Conservation (phyloP, 1,139 yeast species). For the Pichia sp. region DNA sequence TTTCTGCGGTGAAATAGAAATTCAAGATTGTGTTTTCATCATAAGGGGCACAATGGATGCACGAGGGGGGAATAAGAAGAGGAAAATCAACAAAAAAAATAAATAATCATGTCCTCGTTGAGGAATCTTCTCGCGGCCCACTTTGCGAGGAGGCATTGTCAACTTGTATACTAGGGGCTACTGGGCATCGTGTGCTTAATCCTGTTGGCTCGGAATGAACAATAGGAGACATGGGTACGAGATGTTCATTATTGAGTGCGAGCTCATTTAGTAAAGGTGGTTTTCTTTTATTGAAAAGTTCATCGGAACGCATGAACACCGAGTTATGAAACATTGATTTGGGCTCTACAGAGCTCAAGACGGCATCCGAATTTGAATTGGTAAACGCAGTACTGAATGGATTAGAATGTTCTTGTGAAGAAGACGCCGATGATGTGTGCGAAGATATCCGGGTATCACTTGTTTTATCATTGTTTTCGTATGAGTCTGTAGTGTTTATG, state of each 20-base stretch:
- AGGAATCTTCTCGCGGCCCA: background rate
- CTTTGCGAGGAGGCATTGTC: background rate
- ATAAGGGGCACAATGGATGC: background rate
- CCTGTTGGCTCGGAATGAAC: background rate
- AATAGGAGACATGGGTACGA: slow-evolving; percentile 15
- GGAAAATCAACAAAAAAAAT: background rate
- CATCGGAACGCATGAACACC: slow-evolving; percentile 1
- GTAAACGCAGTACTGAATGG: background rate
- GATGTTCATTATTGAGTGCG: background rate
- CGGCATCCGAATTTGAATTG: background rate
- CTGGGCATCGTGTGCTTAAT: background rate
- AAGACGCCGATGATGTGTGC: background rate
- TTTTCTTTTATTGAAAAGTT: slow-evolving; percentile 2
- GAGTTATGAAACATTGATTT: background rate
- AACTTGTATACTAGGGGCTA: background rate
- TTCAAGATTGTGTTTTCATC: background rate
- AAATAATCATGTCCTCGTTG: background rate
- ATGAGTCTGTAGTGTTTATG: background rate
- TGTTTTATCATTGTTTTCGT: background rate
- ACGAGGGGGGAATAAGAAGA: background rate
- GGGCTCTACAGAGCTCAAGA: background rate
- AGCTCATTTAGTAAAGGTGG: slow-evolving; percentile 1
- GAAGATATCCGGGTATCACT: background rate
- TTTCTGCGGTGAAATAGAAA: background rate
- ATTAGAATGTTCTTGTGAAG: background rate